A percentile compares a stretch with the other conserved stretches of the same genome.
Conservation (phyloP, 2,329 filamentous ascomycete genomes). For the Tolypocladium pustulatum region DNA sequence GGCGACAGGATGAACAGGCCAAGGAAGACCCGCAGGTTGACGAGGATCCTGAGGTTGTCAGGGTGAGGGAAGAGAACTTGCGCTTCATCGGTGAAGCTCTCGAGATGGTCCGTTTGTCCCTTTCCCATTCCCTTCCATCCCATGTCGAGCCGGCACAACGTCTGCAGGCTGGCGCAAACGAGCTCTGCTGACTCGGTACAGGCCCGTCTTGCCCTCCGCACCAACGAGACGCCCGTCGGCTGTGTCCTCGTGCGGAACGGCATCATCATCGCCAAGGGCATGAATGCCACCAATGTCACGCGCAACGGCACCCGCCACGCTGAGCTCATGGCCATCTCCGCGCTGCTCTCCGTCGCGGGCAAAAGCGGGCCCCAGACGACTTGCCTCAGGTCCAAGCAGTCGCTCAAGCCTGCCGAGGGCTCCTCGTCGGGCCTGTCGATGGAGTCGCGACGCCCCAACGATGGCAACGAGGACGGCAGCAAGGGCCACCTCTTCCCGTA, state of each 20-base stretch:
- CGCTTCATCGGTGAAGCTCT: constrained; percentile 78
- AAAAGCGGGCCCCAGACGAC: constrained; percentile 18
- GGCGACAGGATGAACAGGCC: not conserved
- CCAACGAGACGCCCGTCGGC: constrained; percentile 90
- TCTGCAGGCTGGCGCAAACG: not conserved
- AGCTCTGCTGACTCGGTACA: constrained; percentile 20
- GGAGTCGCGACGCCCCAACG: constrained; percentile 19
- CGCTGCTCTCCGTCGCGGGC: constrained; percentile 35
- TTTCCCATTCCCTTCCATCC: not conserved
- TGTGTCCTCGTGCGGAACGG: constrained; percentile 82
- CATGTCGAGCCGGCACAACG: not conserved
- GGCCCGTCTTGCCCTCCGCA: constrained; percentile 75
- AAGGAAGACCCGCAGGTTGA: not conserved
- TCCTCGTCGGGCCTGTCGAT: not conserved
- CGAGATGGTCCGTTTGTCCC: constrained; percentile 55
- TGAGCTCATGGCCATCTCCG: constrained; percentile 77
- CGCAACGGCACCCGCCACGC: constrained; percentile 89
- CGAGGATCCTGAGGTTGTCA: constrained; percentile 17
- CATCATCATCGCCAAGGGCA: constrained; percentile 74
- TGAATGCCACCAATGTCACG: constrained; percentile 94
- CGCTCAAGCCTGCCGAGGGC: not conserved
- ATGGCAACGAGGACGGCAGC: constrained; percentile 41
- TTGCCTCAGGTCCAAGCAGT: constrained; percentile 22
- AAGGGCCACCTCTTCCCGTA: constrained; percentile 51
- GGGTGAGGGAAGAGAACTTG: constrained; percentile 23